Conservation (phyloP, 2,329 filamentous ascomycete genomes). For the Diplocarpon mali region DNA sequence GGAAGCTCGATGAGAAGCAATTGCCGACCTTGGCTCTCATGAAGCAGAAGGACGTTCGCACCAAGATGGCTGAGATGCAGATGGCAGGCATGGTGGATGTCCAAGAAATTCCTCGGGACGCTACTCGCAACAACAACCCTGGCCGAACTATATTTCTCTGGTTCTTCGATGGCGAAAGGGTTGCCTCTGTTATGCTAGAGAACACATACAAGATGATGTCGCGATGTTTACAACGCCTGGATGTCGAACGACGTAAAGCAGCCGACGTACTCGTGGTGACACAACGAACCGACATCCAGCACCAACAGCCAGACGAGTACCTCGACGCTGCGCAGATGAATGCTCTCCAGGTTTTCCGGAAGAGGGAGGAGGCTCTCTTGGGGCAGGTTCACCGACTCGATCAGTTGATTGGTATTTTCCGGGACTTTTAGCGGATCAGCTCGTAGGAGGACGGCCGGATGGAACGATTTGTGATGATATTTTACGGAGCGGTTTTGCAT, state of each 20-base stretch:
- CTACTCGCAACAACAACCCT: constrained; percentile 65
- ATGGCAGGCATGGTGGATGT: constrained; percentile 79
- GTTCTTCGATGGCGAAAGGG: constrained; percentile 73
- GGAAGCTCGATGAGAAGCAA: constrained; percentile 90
- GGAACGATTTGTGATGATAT: no score
- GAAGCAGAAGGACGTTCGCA: constrained; percentile 74
- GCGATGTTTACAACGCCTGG: constrained; percentile 68
- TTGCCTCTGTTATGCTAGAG: constrained; percentile 59
- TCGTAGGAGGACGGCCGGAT: not conserved
- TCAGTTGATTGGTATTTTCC: constrained; percentile 69
- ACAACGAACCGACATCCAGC: constrained; percentile 75
- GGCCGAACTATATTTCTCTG: constrained; percentile 76
- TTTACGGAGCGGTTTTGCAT: no score
- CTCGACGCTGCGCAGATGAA: constrained; percentile 65
- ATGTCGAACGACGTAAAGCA: constrained; percentile 62
- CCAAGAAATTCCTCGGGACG: constrained; percentile 88
- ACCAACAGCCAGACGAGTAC: constrained; percentile 64
- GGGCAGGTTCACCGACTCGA: constrained; percentile 74
- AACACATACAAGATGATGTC: constrained; percentile 86
- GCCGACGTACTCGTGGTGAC: constrained; percentile 68
- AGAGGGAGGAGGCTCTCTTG: constrained; percentile 61
- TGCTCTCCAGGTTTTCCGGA: constrained; percentile 46
- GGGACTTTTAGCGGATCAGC: constrained; percentile 49
- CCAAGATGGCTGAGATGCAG: constrained; percentile 76
- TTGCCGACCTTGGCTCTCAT: constrained; percentile 72